Percentiles rank a stretch among this genome's conserved stretches.
phyloP scores from a whole-genome alignment of 139 green algal species.

The Pedinophyceae sp. region DNA sequence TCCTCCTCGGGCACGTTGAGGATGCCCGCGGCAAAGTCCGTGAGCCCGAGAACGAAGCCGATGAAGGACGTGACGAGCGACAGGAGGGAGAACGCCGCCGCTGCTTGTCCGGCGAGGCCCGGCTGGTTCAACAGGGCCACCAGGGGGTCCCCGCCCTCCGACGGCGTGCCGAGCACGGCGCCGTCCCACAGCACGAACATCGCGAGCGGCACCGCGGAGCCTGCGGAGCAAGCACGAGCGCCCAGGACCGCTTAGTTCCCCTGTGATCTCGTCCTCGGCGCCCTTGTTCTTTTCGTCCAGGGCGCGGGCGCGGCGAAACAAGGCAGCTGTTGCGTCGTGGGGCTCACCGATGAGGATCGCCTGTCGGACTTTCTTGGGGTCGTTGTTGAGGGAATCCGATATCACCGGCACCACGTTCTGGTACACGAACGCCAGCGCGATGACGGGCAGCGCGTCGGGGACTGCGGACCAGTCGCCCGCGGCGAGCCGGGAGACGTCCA shows the following conservation, averaged over 20 bases:
- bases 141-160: conserved; percentile 21
- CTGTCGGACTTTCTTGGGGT: conserved; percentile 31
- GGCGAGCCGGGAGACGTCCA: conserved; percentile 19
- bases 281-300: no score
- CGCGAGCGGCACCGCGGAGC: conserved; percentile 32
- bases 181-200: conserved; percentile 76
- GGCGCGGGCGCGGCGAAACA: no score
- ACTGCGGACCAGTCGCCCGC: conserved; percentile 37
- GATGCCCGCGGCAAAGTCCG: conserved; percentile 59
- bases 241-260: no score
- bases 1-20: no score
- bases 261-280: conserved; percentile 1
- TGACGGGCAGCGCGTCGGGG: conserved; percentile 39
- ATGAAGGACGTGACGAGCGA: conserved; percentile 67
- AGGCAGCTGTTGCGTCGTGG: no score
- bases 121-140: conserved; percentile 2
- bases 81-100: conserved; percentile 43
- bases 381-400: conserved; percentile 21
- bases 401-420: conserved; percentile 56
- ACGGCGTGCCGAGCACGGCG: conserved; percentile 39
- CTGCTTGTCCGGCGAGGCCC: conserved; percentile 9
- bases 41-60: conserved; percentile 62
- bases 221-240: no score
- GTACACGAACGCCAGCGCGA: conserved; percentile 53
- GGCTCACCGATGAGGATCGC: no score